Evolutionary conservation across 2,329 filamentous ascomycete genomes (phyloP).

Genomic region (Hypocrella siamensis): DNA sequence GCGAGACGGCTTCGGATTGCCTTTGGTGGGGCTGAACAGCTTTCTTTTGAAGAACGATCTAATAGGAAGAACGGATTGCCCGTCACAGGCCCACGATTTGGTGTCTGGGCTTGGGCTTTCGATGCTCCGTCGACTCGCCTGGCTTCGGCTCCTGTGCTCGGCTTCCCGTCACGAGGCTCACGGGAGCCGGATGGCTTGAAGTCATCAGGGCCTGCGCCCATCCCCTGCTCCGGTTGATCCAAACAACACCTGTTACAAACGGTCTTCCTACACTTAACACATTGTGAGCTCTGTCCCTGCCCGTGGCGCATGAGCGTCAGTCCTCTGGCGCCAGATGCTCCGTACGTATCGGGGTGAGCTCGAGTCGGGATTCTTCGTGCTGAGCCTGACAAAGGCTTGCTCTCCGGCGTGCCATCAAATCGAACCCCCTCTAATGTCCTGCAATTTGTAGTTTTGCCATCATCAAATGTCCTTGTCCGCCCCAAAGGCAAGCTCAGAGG

Average conservation of each 20-base stretch:
- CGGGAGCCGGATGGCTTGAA: background rate
- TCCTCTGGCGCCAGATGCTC: conserved; percentile 27
- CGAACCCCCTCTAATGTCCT: background rate
- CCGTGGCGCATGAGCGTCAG: too few relatives aligned
- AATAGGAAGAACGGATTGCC: conserved; percentile 18
- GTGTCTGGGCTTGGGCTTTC: background rate
- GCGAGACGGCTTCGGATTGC: conserved; percentile 8
- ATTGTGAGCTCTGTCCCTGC: too few relatives aligned
- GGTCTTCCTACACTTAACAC: too few relatives aligned
- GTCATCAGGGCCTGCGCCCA: too few relatives aligned
- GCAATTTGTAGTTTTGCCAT: too few relatives aligned
- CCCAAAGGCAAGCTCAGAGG: too few relatives aligned
- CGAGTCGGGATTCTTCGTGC: conserved; percentile 18
- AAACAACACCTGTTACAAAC: too few relatives aligned
- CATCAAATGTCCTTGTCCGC: too few relatives aligned
- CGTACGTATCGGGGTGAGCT: conserved; percentile 31
- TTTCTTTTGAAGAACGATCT: conserved; percentile 10
- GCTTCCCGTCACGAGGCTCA: background rate
- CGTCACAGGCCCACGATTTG: conserved; percentile 7
- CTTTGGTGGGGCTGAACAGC: conserved; percentile 8
- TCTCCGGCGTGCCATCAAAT: background rate
- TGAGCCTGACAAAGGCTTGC: conserved; percentile 13
- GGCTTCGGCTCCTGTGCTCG: too few relatives aligned
- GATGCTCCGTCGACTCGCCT: too few relatives aligned
- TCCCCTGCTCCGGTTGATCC: too few relatives aligned